Base-by-base conservation (phyloP, 352 stramenopile species). In the Phytophthora sp. region DNA sequence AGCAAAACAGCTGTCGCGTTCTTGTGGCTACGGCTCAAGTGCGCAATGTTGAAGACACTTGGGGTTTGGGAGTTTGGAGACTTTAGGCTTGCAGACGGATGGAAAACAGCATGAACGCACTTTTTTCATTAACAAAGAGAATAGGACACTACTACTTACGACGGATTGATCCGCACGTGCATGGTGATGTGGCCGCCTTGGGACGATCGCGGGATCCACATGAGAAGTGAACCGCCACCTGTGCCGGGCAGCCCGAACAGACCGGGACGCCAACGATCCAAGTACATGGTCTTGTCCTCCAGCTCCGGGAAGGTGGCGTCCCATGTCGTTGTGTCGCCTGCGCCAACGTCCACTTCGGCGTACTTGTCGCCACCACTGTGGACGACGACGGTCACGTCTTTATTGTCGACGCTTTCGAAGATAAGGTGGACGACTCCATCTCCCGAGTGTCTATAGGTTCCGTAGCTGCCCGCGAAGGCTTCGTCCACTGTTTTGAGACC, bases 181-280 rank as follows among this genome's bases (percentile, higher is more conserved):
- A 89, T 77, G 27, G 76, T 72, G n/a, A 87, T 52, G 45, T 71
- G 66, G 1, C 66, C 66, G n/a, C 66, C 66, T 54, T 63, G 41
- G 1, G 66, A 71, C 15, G 66, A 71, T 20, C 61, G 54, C 32
- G 66, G 62, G 15, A 74, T 68, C 66, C 66, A 74, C 7, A 70
- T n/a, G 18, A 71, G 30, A 7, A 71, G 41, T 3, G 72, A 72
- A 26, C 63, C 63, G 17, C 63, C 63, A 9, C 57, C 57, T 27
- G 52, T 56, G 21, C 57, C 57, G 2, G 64, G 64, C 13, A 72
- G 17, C 13, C 64, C 64, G 1, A 65, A 39, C 2, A 69, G 13
- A 35, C 69, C 58, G 0, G 67, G 71, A 61, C 71, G 67, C 71
- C 71, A 79, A 15, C 71, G 71, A 58, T 79, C 71, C 32, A 79